Percentiles rank a stretch among this genome's conserved stretches.
phyloP scores from a whole-genome alignment of 2,329 filamentous ascomycete genomes.

The Fusarium sp. region DNA sequence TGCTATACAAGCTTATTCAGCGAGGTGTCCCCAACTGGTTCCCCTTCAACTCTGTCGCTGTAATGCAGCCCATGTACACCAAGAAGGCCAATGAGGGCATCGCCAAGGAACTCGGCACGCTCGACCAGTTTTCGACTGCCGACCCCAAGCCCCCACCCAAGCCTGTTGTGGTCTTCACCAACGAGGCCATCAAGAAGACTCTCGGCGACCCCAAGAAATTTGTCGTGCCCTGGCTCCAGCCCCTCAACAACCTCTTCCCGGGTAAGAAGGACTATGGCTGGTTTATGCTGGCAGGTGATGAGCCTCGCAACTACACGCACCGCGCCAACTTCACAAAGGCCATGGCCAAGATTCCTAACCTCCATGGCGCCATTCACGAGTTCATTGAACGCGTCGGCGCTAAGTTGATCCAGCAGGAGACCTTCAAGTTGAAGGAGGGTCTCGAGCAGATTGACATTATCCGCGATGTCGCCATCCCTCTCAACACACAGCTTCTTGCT shows the following conservation, averaged over 20 bases:
- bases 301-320: slow-evolving; percentile 51
- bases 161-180: slow-evolving; percentile 47
- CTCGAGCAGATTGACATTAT: slow-evolving; percentile 61
- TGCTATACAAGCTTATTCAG: slow-evolving; percentile 64
- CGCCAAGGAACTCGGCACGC: slow-evolving; percentile 57
- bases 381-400: slow-evolving; percentile 54
- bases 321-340: slow-evolving; percentile 52
- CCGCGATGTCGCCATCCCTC: slow-evolving; percentile 72
- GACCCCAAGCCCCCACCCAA: slow-evolving; percentile 56
- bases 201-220: slow-evolving; percentile 54
- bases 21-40: slow-evolving; percentile 63
- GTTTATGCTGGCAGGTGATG: slow-evolving; percentile 59
- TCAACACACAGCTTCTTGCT: slow-evolving; percentile 69
- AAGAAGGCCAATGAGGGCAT: slow-evolving; percentile 58
- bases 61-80: slow-evolving; percentile 65
- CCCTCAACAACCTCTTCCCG: slow-evolving; percentile 52
- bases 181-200: slow-evolving; percentile 51
- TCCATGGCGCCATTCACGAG: slow-evolving; percentile 50
- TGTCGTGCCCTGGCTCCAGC: slow-evolving; percentile 53
- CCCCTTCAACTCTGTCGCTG: slow-evolving; percentile 58
- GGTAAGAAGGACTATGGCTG: slow-evolving; percentile 57
- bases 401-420: slow-evolving; percentile 59
- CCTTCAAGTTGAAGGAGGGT: slow-evolving; percentile 55
- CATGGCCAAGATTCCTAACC: slow-evolving; percentile 53
- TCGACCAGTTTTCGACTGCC: slow-evolving; percentile 51